Conservation (phyloP, 225 moss, liverwort and hornwort genomes). For the Pseudoscleropodium purum region DNA sequence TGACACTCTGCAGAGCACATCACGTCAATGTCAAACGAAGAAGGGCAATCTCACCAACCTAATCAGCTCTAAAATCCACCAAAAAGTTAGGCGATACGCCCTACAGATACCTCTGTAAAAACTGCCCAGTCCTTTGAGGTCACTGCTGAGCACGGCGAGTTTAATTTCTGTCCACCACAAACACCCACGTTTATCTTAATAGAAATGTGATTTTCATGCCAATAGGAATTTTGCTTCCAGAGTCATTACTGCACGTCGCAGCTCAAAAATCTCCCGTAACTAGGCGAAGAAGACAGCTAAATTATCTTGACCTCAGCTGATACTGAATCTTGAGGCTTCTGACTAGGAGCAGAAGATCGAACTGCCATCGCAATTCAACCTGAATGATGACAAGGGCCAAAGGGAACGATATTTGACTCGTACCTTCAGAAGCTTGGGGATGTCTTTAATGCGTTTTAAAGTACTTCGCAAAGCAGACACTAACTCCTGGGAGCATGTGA, state of each 20-base stretch:
- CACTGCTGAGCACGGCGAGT: constrained; percentile 59
- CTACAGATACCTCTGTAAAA: constrained; percentile 54
- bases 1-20: constrained; percentile 56
- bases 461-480: constrained; percentile 59
- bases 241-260: neutral
- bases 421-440: constrained; percentile 84
- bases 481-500: constrained; percentile 54
- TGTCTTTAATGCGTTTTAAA: constrained; percentile 63
- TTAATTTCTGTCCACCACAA: constrained; percentile 57
- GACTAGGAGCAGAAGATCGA: neutral
- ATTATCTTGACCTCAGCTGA: neutral
- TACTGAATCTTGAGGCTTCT: neutral
- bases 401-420: neutral
- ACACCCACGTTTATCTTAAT: neutral
- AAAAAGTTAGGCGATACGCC: neutral
- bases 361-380: neutral
- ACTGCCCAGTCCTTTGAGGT: constrained; percentile 67
- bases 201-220: neutral
- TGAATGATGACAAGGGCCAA: neutral
- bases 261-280: neutral
- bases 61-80: neutral
- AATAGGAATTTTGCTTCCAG: neutral
- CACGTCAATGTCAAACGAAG: neutral
- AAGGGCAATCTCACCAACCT: neutral
- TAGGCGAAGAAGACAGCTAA: neutral